A percentile compares a stretch with the other conserved stretches of the same genome.
Conservation (phyloP, 257 asterid species). For the Nicotiana paniculata region DNA sequence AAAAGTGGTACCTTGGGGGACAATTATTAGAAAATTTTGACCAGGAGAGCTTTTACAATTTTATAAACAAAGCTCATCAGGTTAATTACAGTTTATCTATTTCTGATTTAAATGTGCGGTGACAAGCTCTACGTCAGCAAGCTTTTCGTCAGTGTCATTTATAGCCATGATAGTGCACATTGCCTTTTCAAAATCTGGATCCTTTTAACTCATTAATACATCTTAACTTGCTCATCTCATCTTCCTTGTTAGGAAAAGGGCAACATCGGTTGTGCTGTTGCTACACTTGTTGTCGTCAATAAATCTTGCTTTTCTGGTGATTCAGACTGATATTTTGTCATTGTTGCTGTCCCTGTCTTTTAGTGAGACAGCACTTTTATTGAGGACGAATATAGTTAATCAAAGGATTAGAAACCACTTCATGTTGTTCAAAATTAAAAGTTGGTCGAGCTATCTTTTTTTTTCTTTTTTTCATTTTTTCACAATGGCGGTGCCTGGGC, state of each 20-base stretch:
- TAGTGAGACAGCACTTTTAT: not conserved
- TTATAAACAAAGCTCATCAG: not conserved
- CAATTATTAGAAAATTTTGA: not conserved
- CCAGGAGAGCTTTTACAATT: not conserved
- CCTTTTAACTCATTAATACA: not conserved
- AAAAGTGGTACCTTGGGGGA: not conserved
- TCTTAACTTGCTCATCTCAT: not conserved
- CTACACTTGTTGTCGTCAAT: not conserved
- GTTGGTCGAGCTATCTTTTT: not conserved
- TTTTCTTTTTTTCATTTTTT: not conserved
- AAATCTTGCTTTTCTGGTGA: not conserved
- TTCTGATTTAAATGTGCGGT: not conserved
- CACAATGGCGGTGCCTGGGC: no score
- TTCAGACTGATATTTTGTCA: not conserved
- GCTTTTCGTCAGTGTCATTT: not conserved
- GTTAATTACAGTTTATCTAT: not conserved
- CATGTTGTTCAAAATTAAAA: not conserved
- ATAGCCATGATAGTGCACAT: not conserved
- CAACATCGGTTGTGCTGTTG: not conserved
- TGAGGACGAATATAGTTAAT: not conserved
- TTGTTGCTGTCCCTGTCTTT: not conserved
- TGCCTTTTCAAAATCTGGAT: not conserved
- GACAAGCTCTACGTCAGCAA: not conserved
- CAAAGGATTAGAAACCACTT: not conserved
- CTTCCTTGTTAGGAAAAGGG: not conserved